phyloP scores from a whole-genome alignment of 768 basidiomycete genomes.

The Phlegmacium glaucopus region DNA sequence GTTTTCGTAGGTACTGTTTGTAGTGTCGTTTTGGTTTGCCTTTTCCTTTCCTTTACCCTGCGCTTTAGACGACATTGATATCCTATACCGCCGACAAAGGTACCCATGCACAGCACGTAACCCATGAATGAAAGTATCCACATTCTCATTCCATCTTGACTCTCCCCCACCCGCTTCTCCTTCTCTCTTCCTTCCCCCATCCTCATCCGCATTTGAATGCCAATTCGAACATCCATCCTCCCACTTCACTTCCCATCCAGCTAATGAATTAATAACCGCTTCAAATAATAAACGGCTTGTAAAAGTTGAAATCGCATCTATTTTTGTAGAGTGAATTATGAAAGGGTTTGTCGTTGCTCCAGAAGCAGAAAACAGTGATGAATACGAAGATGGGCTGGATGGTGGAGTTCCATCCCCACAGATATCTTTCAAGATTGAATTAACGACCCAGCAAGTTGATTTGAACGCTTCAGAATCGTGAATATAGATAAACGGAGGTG shows the following conservation, averaged over 20 bases:
- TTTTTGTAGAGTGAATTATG: no score
- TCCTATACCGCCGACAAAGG: slow-evolving; percentile 15
- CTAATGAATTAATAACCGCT: no score
- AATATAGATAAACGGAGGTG: slow-evolving; percentile 68
- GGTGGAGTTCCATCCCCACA: slow-evolving; percentile 9
- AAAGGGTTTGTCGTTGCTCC: background rate
- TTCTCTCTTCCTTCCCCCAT: slow-evolving; percentile 62
- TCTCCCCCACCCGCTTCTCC: slow-evolving; percentile 49
- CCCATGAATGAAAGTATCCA: slow-evolving; percentile 73
- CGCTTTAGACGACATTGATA: background rate
- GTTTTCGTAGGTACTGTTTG: slow-evolving; percentile 18
- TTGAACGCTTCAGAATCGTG: slow-evolving; percentile 52
- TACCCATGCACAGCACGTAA: slow-evolving; percentile 37
- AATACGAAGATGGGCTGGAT: slow-evolving; percentile 9
- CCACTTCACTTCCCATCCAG: no score
- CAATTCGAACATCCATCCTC: slow-evolving; percentile 44
- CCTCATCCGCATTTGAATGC: slow-evolving; percentile 57
- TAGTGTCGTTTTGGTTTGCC: slow-evolving; percentile 15
- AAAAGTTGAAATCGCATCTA: no score
- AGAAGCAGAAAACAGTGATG: slow-evolving; percentile 36
- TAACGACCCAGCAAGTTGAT: slow-evolving; percentile 42
- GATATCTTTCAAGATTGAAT: slow-evolving; percentile 29
- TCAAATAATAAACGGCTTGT: no score
- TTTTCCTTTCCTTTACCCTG: slow-evolving; percentile 31
- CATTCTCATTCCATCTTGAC: slow-evolving; percentile 55